A percentile compares a stretch with the other conserved stretches of the same genome.
These are phyloP conservation scores for Cladophialophora chaetospira DNA, from an alignment of 2,329 filamentous ascomycete genomes.

Conservation along the genomic window DNA sequence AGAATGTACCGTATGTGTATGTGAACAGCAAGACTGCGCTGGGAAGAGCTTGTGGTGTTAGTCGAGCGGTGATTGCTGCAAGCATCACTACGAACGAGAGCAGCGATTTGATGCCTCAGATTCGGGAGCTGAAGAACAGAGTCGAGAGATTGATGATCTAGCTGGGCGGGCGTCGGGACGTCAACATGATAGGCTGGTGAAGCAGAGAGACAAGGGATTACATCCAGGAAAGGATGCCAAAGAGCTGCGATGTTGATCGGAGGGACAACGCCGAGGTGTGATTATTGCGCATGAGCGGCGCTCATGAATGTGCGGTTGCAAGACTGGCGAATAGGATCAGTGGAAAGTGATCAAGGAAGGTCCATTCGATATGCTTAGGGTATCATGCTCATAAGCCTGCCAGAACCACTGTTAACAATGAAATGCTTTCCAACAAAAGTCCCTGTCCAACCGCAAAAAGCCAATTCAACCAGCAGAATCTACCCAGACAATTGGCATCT, in stretches of 20 bases:
- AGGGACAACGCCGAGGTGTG: too few species aligned
- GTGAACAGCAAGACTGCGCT: constrained; percentile 79
- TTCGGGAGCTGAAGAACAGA: constrained; percentile 87
- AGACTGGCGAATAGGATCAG: too few species aligned
- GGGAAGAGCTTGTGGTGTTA: constrained; percentile 86
- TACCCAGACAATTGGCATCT: neutral
- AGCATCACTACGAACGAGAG: constrained; percentile 92
- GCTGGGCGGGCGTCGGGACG: too few species aligned
- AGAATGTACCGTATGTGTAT: constrained; percentile 68
- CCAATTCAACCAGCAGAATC: too few species aligned
- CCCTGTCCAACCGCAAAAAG: neutral
- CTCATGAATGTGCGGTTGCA: neutral
- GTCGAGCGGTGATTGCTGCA: constrained; percentile 80
- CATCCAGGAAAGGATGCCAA: too few species aligned
- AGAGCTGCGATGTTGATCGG: too few species aligned
- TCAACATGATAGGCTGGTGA: too few species aligned
- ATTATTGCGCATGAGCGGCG: too few species aligned
- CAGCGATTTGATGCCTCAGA: constrained; percentile 83
- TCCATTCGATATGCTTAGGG: neutral
- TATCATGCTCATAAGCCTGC: neutral
- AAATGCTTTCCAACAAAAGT: neutral
- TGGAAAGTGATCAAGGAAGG: neutral
- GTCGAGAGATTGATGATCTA: constrained; percentile 93
- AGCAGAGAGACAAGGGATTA: too few species aligned
- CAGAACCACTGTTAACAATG: neutral